Percentiles rank a stretch among this genome's conserved stretches.
phyloP scores from a whole-genome alignment of 441 rosid species.

The Pelargonium citronellum region DNA sequence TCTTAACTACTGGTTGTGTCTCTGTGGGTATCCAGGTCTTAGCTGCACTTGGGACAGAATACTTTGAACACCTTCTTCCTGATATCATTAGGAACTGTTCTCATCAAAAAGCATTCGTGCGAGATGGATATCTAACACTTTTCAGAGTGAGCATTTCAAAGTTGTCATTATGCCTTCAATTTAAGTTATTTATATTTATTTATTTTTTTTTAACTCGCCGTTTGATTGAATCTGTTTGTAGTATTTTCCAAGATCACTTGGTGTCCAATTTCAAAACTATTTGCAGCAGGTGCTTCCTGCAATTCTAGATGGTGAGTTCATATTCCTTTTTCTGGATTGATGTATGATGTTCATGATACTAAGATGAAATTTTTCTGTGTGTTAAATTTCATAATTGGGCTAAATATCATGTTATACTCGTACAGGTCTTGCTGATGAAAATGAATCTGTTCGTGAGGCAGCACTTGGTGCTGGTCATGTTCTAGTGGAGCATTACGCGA shows the following conservation, averaged over 20 bases:
- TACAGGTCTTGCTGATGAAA: conserved; percentile 98
- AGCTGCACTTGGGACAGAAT: conserved; percentile 71
- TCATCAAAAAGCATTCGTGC: conserved; percentile 87
- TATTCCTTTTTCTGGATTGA: neutral
- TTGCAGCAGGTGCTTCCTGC: conserved; percentile 87
- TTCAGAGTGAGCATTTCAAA: conserved; percentile 57
- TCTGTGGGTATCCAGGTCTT: conserved; percentile 46
- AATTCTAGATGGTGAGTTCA: conserved; percentile 71
- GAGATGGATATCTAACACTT: conserved; percentile 91
- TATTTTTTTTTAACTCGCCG: neutral
- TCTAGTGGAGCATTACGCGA: conserved; percentile 97
- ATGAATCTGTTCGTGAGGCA: conserved; percentile 99
- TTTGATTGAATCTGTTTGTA: conserved; percentile 25
- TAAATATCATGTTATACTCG: conserved; percentile 13
- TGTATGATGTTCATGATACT: neutral
- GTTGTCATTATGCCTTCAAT: neutral
- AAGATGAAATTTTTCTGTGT: neutral
- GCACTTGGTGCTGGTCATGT: conserved; percentile 99
- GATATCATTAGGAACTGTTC: conserved; percentile 89
- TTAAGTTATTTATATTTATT: neutral
- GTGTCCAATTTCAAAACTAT: conserved; percentile 89
- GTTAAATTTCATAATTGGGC: too few relatives aligned
- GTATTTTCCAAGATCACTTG: conserved; percentile 95
- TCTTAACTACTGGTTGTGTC: conserved; percentile 9
- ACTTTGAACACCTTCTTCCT: conserved; percentile 67